phyloP scores from a whole-genome alignment of 1,284 basidiomycete species.

The Heliocybe sulcata region DNA sequence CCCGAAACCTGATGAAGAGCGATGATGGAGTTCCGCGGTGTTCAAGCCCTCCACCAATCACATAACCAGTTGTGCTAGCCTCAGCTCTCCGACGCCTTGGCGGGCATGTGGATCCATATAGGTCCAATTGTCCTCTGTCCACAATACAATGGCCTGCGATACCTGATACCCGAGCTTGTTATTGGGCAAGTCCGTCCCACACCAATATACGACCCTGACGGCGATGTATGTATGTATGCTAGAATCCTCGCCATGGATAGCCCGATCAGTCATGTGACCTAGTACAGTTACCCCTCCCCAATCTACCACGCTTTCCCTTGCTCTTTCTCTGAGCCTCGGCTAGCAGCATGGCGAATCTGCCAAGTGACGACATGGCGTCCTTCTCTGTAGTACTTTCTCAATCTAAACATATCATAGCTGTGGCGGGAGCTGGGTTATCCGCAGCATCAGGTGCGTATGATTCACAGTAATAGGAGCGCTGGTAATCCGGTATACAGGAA shows the following conservation, averaged over 20 bases:
- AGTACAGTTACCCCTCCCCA: background rate
- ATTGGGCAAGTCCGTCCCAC: too few relatives aligned
- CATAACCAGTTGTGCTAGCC: background rate
- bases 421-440: constrained; percentile 56
- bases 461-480: background rate
- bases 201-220: too few relatives aligned
- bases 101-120: background rate
- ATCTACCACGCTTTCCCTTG: background rate
- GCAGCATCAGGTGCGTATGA: constrained; percentile 40
- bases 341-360: background rate
- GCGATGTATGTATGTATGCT: too few relatives aligned
- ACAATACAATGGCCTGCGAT: too few relatives aligned
- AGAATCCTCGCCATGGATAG: background rate
- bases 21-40: background rate
- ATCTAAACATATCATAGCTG: constrained; percentile 40
- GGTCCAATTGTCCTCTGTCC: too few relatives aligned
- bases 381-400: constrained; percentile 23
- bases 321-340: too few relatives aligned
- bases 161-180: too few relatives aligned
- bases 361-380: constrained; percentile 17
- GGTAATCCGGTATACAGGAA: constrained; percentile 27
- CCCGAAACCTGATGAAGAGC: constrained; percentile 7
- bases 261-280: background rate
- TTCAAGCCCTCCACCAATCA: background rate
- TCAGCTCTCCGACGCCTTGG: background rate